Conservation (phyloP, 805 yeast species). For the Zygoascus biomembranicola region DNA sequence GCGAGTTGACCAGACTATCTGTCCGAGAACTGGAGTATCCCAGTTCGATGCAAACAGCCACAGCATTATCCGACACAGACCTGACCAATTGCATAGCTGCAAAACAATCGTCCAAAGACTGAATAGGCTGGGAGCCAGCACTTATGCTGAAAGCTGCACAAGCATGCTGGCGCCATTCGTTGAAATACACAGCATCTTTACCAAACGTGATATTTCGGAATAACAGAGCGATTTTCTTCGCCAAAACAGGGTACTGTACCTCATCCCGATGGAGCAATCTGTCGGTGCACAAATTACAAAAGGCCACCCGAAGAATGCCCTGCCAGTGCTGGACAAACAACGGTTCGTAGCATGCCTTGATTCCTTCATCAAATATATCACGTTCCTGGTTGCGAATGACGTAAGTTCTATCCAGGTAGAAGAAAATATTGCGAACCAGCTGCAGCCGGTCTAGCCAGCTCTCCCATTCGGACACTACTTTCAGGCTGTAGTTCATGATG, state of each 20-base stretch:
- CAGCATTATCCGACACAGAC: not conserved
- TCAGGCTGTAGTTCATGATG: not conserved
- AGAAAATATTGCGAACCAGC: constrained; percentile 21
- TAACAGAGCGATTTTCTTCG: not conserved
- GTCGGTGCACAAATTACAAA: not conserved
- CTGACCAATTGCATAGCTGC: not conserved
- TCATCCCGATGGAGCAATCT: not conserved
- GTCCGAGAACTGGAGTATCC: not conserved
- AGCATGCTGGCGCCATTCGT: not conserved
- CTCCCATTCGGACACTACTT: constrained; percentile 12
- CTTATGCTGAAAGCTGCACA: not conserved
- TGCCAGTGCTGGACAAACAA: not conserved
- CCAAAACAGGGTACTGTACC: not conserved
- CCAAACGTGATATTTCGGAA: not conserved
- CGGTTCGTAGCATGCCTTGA: not conserved
- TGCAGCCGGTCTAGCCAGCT: constrained; percentile 14
- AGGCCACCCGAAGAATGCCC: not conserved
- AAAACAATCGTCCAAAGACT: not conserved
- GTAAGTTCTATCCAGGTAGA: constrained; percentile 25
- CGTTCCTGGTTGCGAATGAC: constrained; percentile 12
- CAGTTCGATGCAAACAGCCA: not conserved
- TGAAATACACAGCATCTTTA: not conserved
- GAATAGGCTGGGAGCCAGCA: not conserved
- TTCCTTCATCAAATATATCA: constrained; percentile 15
- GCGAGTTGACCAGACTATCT: not conserved